Percentiles rank a stretch among this genome's conserved stretches.
phyloP scores from a whole-genome alignment of 2,329 filamentous ascomycete species.

The Fusarium falciforme region DNA sequence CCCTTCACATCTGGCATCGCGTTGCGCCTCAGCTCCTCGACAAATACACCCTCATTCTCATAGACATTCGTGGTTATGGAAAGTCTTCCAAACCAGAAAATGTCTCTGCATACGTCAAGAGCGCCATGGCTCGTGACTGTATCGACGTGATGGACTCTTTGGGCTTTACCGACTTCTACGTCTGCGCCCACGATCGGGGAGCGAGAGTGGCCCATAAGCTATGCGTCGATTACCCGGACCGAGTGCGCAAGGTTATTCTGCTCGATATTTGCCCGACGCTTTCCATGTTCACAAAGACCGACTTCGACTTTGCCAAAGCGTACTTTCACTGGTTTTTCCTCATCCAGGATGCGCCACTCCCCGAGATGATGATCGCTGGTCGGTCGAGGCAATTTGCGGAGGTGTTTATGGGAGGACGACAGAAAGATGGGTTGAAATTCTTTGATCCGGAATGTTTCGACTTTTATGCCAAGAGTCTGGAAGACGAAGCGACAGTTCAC shows the following conservation, averaged over 20 bases:
- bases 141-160: constrained; percentile 58
- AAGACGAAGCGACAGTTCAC: constrained; percentile 55
- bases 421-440: constrained; percentile 49
- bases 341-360: constrained; percentile 63
- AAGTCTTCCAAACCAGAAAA: constrained; percentile 57
- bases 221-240: constrained; percentile 57
- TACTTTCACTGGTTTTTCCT: constrained; percentile 72
- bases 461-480: constrained; percentile 56
- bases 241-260: constrained; percentile 56
- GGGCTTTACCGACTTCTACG: constrained; percentile 54
- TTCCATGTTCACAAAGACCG: constrained; percentile 61
- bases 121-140: constrained; percentile 61
- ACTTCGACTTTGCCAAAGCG: constrained; percentile 56
- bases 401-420: constrained; percentile 55
- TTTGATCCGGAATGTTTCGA: constrained; percentile 51
- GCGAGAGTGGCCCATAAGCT: constrained; percentile 67
- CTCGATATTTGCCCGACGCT: constrained; percentile 67
- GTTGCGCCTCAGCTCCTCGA: constrained; percentile 53
- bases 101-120: constrained; percentile 57
- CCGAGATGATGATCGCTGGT: constrained; percentile 58
- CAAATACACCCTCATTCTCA: constrained; percentile 56
- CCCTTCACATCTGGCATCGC: constrained; percentile 63
- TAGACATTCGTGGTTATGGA: constrained; percentile 65
- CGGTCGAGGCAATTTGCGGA: constrained; percentile 54
- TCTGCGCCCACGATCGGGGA: constrained; percentile 69